These are phyloP conservation scores for Crucibulum laeve DNA, from an alignment of 768 basidiomycete species.

Conservation along the genomic window DNA sequence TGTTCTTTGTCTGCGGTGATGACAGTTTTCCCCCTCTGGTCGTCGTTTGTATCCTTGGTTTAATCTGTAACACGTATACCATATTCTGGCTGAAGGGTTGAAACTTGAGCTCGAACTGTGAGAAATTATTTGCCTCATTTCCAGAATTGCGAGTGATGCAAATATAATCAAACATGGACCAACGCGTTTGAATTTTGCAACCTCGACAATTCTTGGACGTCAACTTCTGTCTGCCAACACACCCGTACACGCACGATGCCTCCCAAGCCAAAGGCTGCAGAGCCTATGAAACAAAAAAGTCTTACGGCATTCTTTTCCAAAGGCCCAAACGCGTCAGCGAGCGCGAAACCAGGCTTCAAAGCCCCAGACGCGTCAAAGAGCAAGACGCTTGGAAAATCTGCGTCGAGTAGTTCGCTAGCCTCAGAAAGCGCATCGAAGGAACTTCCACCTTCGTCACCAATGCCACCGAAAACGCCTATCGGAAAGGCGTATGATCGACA, in stretches of 20 bases:
- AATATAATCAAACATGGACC: constrained; percentile 29
- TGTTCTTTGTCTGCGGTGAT: no score
- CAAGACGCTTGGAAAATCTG: constrained; percentile 6
- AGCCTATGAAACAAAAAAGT: constrained; percentile 65
- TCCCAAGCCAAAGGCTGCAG: constrained; percentile 36
- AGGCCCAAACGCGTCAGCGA: constrained; percentile 16
- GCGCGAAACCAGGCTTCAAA: constrained; percentile 17
- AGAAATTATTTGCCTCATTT: no score
- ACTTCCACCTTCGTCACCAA: constrained; percentile 21
- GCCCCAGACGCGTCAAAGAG: constrained; percentile 15
- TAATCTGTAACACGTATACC: no score
- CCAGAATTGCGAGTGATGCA: no score
- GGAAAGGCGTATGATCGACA: constrained; percentile 24
- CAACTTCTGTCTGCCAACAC: neutral
- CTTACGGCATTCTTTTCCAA: constrained; percentile 65
- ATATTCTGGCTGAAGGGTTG: no score
- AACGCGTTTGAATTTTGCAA: constrained; percentile 21
- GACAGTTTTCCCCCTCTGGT: no score
- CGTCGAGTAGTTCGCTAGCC: constrained; percentile 4
- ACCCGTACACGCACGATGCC: constrained; percentile 21
- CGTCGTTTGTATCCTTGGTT: no score
- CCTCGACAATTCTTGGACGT: neutral
- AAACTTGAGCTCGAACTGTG: no score
- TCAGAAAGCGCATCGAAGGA: constrained; percentile 25
- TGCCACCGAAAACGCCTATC: constrained; percentile 36